Percentiles rank a stretch among this genome's conserved stretches.
Conservation (phyloP, 495 filamentous ascomycete species). For the Tuber brumale region DNA sequence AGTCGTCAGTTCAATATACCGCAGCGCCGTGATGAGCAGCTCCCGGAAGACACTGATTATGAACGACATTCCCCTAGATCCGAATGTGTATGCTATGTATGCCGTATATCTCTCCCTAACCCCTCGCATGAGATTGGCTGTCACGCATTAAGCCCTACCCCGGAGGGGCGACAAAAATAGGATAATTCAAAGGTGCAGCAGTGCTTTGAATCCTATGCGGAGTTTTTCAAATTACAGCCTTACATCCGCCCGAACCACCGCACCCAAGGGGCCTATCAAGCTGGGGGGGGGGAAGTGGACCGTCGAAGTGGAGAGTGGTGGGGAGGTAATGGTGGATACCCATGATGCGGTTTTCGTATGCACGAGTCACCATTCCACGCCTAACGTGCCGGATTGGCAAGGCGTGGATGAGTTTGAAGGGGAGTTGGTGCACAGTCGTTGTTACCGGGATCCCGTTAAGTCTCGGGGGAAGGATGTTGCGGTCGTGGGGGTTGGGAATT, state of each 20-base stretch:
- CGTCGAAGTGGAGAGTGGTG: constrained; percentile 15
- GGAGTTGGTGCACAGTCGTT: constrained; percentile 40
- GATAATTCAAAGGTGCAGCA: constrained; percentile 39
- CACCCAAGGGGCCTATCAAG: constrained; percentile 13
- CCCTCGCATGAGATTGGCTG: constrained; percentile 2
- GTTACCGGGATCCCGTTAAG: constrained; percentile 35
- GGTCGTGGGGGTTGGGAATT: constrained; percentile 41
- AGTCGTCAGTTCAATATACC: constrained; percentile 35
- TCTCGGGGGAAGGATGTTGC: constrained; percentile 41
- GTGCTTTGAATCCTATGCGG: constrained; percentile 40
- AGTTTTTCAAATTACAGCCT: constrained; percentile 33
- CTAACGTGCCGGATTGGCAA: constrained; percentile 35
- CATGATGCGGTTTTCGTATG: constrained; percentile 42
- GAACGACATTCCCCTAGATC: constrained; percentile 44
- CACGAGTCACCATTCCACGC: constrained; percentile 38
- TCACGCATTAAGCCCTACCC: constrained; percentile 10
- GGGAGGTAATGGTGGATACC: constrained; percentile 10
- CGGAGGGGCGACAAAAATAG: constrained; percentile 20
- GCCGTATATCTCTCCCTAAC: constrained; percentile 9
- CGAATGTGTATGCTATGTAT: constrained; percentile 33
- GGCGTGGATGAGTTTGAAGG: constrained; percentile 30
- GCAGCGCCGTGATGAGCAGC: constrained; percentile 38
- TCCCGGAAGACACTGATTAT: constrained; percentile 39
- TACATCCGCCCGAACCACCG: constrained; percentile 32
- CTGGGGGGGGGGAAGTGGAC: constrained; percentile 13